These are phyloP conservation scores for Phaseolus coccineus DNA, from an alignment of 331 rosid species.

Conservation along the genomic window DNA sequence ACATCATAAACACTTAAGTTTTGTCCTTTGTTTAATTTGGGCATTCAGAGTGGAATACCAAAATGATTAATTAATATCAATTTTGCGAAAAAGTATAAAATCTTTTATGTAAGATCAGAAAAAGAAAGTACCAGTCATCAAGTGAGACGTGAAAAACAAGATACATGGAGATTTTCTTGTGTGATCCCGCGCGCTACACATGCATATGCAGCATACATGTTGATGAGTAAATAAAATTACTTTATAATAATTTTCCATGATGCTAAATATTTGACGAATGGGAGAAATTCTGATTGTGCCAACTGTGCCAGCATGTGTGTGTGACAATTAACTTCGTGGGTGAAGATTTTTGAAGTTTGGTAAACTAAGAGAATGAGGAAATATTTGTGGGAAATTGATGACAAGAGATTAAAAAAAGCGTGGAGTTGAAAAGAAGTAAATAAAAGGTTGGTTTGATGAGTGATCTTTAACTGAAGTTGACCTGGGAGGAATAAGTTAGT, in stretches of 20 bases:
- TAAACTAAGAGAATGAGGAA: conserved; percentile 23
- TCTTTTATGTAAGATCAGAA: not conserved
- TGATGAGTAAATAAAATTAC: not conserved
- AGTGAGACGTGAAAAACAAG: conserved; percentile 7
- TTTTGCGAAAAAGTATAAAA: not conserved
- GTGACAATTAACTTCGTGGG: not conserved
- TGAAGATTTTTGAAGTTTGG: not conserved
- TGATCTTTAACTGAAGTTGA: conserved; percentile 58
- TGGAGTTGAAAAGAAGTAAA: not conserved
- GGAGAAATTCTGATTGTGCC: not conserved
- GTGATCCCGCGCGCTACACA: not conserved
- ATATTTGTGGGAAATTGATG: conserved; percentile 27
- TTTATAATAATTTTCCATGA: not conserved
- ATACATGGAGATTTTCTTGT: not conserved
- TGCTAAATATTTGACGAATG: not conserved
- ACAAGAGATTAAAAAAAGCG: conserved; percentile 17
- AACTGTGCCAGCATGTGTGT: not conserved
- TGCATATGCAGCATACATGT: not conserved
- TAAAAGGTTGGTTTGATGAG: not conserved
- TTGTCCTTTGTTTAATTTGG: not conserved
- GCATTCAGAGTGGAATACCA: not conserved
- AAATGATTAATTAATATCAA: not conserved
- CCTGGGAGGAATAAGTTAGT: conserved; percentile 58
- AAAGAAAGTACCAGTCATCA: not conserved
- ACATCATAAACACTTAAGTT: not conserved